phyloP scores from a whole-genome alignment of 148 eudicot genomes.

The Talinum fruticosum region DNA sequence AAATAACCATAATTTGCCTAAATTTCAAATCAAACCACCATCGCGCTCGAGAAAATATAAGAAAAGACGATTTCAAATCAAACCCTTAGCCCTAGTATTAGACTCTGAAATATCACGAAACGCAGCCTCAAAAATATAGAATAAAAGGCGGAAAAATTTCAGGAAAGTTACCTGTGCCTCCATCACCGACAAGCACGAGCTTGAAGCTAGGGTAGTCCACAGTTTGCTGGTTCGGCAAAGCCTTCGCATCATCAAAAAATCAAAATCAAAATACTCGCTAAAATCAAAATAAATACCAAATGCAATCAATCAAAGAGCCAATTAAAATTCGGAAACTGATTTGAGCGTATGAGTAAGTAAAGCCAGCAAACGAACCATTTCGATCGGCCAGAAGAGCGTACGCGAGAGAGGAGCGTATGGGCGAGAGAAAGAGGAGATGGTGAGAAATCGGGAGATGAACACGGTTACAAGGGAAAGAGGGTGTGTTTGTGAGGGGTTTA shows the following conservation, averaged over 20 bases:
- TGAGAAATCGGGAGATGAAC: background rate
- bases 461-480: background rate
- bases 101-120: no score
- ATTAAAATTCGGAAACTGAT: background rate
- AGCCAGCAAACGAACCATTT: background rate
- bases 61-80: no score
- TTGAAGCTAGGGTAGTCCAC: conserved; percentile 46
- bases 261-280: background rate
- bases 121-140: background rate
- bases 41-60: no score
- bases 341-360: no score
- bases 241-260: conserved; percentile 12
- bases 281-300: background rate
- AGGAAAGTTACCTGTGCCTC: conserved; percentile 20
- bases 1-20: no score
- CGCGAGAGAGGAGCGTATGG: background rate
- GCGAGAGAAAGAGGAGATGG: background rate
- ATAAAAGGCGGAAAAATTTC: background rate
- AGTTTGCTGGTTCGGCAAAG: conserved; percentile 35
- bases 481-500: background rate
- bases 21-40: no score
- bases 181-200: conserved; percentile 47
- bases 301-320: background rate
- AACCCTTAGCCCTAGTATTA: no score
- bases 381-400: background rate